Conservation (phyloP, 2,329 filamentous ascomycete species). For the Helotiales sp. region DNA sequence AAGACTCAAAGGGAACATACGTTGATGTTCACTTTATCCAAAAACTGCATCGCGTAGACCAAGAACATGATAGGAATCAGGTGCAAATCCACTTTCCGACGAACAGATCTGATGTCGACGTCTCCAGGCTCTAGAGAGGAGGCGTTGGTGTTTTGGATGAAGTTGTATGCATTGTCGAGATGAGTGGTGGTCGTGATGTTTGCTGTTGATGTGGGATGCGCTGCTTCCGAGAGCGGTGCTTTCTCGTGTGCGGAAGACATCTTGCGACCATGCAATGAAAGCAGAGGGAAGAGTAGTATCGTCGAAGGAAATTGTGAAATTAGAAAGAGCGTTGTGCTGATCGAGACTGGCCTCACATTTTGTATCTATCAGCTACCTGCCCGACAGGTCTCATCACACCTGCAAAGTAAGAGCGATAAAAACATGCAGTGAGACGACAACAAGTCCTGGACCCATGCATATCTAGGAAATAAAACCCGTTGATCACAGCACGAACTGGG, state of each 20-base stretch:
- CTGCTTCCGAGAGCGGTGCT: not conserved
- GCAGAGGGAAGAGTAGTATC: not conserved
- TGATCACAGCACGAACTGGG: not conserved
- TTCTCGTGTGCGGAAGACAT: not conserved
- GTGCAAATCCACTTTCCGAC: conserved; percentile 61
- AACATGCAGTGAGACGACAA: not conserved
- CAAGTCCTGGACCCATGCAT: not conserved
- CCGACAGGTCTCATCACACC: too few species aligned
- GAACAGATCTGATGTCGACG: conserved; percentile 45
- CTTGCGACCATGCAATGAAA: not conserved
- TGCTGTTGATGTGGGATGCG: not conserved
- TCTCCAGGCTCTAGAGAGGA: not conserved
- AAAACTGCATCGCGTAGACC: conserved; percentile 66
- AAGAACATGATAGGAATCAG: conserved; percentile 67
- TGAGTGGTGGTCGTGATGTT: not conserved
- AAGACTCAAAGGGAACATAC: not conserved
- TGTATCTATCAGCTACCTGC: too few species aligned
- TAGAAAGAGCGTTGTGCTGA: too few species aligned
- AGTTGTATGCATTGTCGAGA: not conserved
- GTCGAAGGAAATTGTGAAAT: not conserved
- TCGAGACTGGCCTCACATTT: too few species aligned
- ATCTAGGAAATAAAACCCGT: not conserved
- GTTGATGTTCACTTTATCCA: conserved; percentile 68
- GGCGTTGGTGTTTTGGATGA: not conserved
- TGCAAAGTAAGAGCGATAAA: not conserved